Evolutionary conservation across 768 basidiomycete species (phyloP), one percentile per base, ranked within the genome.

Genomic region (Pulveroboletus sp.): DNA sequence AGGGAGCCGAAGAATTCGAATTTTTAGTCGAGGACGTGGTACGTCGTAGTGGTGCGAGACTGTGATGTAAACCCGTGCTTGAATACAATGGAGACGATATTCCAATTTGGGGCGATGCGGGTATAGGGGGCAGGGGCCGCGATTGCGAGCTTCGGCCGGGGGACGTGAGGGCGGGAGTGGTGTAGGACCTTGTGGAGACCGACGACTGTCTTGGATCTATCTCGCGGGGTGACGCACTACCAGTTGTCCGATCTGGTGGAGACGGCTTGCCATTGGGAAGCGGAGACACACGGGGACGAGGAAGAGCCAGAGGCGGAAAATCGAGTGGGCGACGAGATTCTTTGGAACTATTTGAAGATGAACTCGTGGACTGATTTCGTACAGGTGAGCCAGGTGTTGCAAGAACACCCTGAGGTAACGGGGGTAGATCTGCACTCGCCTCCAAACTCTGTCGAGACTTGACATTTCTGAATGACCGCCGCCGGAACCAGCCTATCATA

Each of bases 401-500:
- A 8, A 43, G 43, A 15, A 41, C 15, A 36, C 56, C 58, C 21
- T 51, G 53, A 8, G 55, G 51, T 21, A 60, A 35, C 8, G 58
- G 46, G 11, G 51, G 56, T 39, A 35, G 41, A n/a, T 59, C 57
- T 14, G 46, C 5, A 21, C 43, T 57, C 14, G 36, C 40, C 28
- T 67, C 67, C 39, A 46, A 64, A 36, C 39, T 54, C 27, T 62
- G 58, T 11, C 64, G 68, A 36, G 55, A 30, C 48, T 54, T 66
- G 43, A 37, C 37, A 4, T 33, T 55, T 37, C 43, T 69, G 45
- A 59, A 36, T 10, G 66, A 61, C 39, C 55, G 57, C 41, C 60
- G 50, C 42, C 64, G 70, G 39, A 69, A 54, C 71, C 71, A 68
- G 7, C 53, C 36, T 50, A 60, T 59, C 50, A 58, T 35, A 56